phyloP scores from a whole-genome alignment of 2,329 filamentous ascomycete genomes.

The Aureobasidium sp. region DNA sequence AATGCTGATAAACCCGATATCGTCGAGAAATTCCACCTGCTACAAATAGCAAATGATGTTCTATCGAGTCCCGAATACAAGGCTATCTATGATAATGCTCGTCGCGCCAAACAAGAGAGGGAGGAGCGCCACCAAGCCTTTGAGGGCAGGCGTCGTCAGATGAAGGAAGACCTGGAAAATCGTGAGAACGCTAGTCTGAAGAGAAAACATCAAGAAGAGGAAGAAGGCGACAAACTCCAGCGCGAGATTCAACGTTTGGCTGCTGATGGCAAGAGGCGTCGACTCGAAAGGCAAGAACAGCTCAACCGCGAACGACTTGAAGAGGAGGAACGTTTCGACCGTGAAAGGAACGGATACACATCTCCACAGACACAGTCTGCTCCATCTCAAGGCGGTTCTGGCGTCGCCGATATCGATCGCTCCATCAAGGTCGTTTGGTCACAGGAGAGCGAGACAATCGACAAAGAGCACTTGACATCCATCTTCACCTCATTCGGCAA shows the following conservation, averaged over 20 bases:
- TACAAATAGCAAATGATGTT: conserved; percentile 81
- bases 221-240: conserved; percentile 52
- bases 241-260: conserved; percentile 41
- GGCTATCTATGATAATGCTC: conserved; percentile 68
- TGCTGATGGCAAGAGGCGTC: conserved; percentile 46
- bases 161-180: conserved; percentile 81
- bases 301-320: conserved; percentile 47
- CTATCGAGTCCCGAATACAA: conserved; percentile 65
- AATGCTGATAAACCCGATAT: conserved; percentile 59
- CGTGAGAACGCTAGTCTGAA: conserved; percentile 53
- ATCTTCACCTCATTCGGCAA: conserved; percentile 51
- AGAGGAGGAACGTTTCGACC: conserved; percentile 42
- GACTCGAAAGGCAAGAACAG: conserved; percentile 49
- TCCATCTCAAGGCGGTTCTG: conserved; percentile 18
- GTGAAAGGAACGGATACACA: conserved; percentile 27
- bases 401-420: conserved; percentile 49
- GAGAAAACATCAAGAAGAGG: conserved; percentile 38
- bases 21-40: conserved; percentile 73
- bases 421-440: conserved; percentile 53
- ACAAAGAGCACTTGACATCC: conserved; percentile 39
- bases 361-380: background rate
- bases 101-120: conserved; percentile 63
- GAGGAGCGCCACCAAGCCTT: conserved; percentile 66
- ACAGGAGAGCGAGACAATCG: conserved; percentile 41
- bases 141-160: conserved; percentile 62